Percentiles rank a stretch among this genome's conserved stretches.
Conservation (phyloP, 2,329 filamentous ascomycete species). For the Aspergillus ustus region DNA sequence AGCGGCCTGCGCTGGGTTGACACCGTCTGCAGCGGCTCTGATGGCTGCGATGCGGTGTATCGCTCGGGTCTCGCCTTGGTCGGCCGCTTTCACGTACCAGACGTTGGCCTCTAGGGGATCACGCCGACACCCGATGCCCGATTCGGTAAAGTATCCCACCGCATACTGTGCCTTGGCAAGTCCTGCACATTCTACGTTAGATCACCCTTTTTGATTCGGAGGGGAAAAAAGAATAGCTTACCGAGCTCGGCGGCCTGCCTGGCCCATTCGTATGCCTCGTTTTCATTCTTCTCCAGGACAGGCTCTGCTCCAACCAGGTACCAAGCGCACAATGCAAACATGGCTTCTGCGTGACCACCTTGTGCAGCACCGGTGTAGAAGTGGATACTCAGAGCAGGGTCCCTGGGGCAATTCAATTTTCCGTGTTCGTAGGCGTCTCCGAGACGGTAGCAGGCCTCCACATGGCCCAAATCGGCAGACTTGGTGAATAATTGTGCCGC, state of each 20-base stretch:
- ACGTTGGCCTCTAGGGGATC: slow-evolving; percentile 97
- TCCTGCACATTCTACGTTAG: slow-evolving; percentile 33
- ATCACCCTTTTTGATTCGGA: background rate
- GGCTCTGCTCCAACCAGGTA: slow-evolving; percentile 95
- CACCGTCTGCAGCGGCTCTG: slow-evolving; percentile 73
- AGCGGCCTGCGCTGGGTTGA: slow-evolving; percentile 36
- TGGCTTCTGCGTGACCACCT: slow-evolving; percentile 78
- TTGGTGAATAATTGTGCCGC: slow-evolving; percentile 94
- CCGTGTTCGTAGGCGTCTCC: slow-evolving; percentile 98
- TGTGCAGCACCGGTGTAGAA: slow-evolving; percentile 96
- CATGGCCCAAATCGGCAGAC: slow-evolving; percentile 87
- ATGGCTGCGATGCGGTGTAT: slow-evolving; percentile 87
- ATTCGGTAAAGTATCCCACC: slow-evolving; percentile 95
- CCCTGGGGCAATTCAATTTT: slow-evolving; percentile 80
- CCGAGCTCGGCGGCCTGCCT: slow-evolving; percentile 82
- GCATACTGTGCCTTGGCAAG: slow-evolving; percentile 82
- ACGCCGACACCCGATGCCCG: slow-evolving; percentile 93
- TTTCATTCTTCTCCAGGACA: slow-evolving; percentile 90
- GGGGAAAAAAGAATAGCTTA: slow-evolving; percentile 56
- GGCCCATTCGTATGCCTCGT: slow-evolving; percentile 96
- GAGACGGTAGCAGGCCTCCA: slow-evolving; percentile 82
- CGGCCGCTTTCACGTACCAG: slow-evolving; percentile 96
- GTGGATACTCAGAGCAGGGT: slow-evolving; percentile 91
- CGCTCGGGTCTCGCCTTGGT: slow-evolving; percentile 86
- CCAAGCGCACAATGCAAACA: slow-evolving; percentile 99